Percentiles rank a stretch among this genome's conserved stretches.
Evolutionary conservation across 768 basidiomycete species (phyloP).

Genomic region (Tulasnella sp.): DNA sequence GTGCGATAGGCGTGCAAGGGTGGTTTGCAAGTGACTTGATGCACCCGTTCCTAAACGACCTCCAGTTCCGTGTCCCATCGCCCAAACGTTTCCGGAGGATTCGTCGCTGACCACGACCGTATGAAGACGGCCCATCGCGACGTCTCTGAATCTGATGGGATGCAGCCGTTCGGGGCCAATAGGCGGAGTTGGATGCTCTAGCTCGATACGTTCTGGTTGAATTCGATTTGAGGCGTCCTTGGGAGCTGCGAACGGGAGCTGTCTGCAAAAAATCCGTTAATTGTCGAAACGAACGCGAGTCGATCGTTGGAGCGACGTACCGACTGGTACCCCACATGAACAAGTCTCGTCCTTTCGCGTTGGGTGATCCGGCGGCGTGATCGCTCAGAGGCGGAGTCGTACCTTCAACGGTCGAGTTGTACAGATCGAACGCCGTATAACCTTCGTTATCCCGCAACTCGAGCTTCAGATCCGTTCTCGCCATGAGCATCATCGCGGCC

Average conservation of each 20-base stretch:
- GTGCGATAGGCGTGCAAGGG: slow-evolving; percentile 47
- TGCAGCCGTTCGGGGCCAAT: slow-evolving; percentile 35
- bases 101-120: slow-evolving; percentile 76
- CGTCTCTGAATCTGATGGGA: slow-evolving; percentile 48
- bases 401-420: slow-evolving; percentile 75
- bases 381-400: slow-evolving; percentile 39
- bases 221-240: slow-evolving; percentile 54
- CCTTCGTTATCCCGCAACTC: slow-evolving; percentile 74
- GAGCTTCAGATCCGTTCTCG: slow-evolving; percentile 59
- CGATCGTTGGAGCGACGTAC: slow-evolving; percentile 23
- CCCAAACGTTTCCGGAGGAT: slow-evolving; percentile 52
- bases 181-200: slow-evolving; percentile 18
- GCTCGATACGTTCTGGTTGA: slow-evolving; percentile 32
- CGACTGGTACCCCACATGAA: slow-evolving; percentile 84
- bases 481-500: slow-evolving; percentile 59
- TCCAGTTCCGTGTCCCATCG: slow-evolving; percentile 84
- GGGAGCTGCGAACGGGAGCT: slow-evolving; percentile 56
- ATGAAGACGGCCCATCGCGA: slow-evolving; percentile 81
- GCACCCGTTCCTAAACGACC: slow-evolving; percentile 58
- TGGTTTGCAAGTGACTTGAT: slow-evolving; percentile 27
- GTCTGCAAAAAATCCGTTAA: slow-evolving; percentile 45
- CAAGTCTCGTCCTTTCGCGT: slow-evolving; percentile 37
- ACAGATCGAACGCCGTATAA: slow-evolving; percentile 84
- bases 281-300: not conserved
- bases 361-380: slow-evolving; percentile 22